Evolutionary conservation across 1,139 yeast species (phyloP).

Genomic region (Yamadazyma sp.): DNA sequence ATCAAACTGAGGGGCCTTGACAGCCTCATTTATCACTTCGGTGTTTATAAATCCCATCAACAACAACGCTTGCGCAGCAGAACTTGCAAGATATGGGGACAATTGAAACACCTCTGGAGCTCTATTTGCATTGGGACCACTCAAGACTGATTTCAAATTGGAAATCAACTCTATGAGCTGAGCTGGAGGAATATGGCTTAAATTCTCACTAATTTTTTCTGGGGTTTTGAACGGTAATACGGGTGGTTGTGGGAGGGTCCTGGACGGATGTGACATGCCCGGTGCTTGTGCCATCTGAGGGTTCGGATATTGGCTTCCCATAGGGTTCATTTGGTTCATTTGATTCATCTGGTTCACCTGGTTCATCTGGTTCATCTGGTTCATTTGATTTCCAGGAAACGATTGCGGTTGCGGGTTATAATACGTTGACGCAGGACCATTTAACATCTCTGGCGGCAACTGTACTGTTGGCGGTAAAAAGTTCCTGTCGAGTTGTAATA

Average conservation of each 20-base stretch:
- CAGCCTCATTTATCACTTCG: constrained; percentile 55
- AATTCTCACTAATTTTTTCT: constrained; percentile 54
- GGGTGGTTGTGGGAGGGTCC: constrained; percentile 45
- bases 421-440: constrained; percentile 2
- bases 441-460: constrained; percentile 51
- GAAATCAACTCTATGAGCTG: constrained; percentile 67
- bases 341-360: constrained; percentile 3
- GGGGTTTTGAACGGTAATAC: constrained; percentile 44
- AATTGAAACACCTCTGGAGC: constrained; percentile 53
- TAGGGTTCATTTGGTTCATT: constrained; percentile 7
- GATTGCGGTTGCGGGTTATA: background rate
- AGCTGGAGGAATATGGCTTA: constrained; percentile 66
- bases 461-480: constrained; percentile 54
- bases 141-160: constrained; percentile 53
- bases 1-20: constrained; percentile 28
- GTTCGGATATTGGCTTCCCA: constrained; percentile 1
- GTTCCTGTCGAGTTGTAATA: constrained; percentile 41
- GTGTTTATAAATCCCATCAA: constrained; percentile 74
- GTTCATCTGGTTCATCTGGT: too few relatives aligned
- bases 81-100: constrained; percentile 58
- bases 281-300: constrained; percentile 2
- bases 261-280: constrained; percentile 4
- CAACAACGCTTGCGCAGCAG: constrained; percentile 72
- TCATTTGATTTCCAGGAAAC: background rate
- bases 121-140: constrained; percentile 51